Evolutionary conservation across 1,139 yeast species (phyloP), one percentile per base, ranked within the genome.

Genomic region (Candida smagusa): DNA sequence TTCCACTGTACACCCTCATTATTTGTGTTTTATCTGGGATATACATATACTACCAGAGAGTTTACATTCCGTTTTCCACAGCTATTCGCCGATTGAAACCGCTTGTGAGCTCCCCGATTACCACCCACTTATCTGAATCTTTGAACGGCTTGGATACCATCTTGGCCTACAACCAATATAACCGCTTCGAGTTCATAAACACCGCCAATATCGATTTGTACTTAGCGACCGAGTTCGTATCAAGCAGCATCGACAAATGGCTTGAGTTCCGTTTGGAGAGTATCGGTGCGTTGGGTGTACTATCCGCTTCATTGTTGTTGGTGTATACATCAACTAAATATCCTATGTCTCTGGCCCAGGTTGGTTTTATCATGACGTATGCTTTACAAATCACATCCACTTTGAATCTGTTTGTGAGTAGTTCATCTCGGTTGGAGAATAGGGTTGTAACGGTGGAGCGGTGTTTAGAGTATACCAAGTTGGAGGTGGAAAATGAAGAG

Each of bases 361-460:
- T 83, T 27, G 95, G 94, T 41, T 71, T 86, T 43, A 66, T 84
- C 30, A 77, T 85, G 80, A 79, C 82, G 35, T 84, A 84, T 54
- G 82, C 90, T 0, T 59, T 82, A 29, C 77, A 79, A 42, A 77
- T 84, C 4, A 83, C 90, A 0, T 64, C 69, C 22, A 68, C 80
- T 21, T 67, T 85, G 47, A 73, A 72, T 48, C 70, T 75, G 62
- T 75, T 84, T 44, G 86, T 85, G 8, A 68, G 84, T 46, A 68
- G 75, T 59, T 68, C 84, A 6, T 92, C 86, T 12, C 85, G 81
- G 48, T 79, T 84, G 31, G 95, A 86, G 56, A 79, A 85, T 6
- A 81, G 77, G 50, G 75, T 84, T 40, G 90, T 85, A 11, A 81
- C 88, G 3, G 86, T 83, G 12, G 95, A 86, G 54, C 72, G 95